phyloP scores from a whole-genome alignment of 768 basidiomycete species.

The Termitomyces sp. region DNA sequence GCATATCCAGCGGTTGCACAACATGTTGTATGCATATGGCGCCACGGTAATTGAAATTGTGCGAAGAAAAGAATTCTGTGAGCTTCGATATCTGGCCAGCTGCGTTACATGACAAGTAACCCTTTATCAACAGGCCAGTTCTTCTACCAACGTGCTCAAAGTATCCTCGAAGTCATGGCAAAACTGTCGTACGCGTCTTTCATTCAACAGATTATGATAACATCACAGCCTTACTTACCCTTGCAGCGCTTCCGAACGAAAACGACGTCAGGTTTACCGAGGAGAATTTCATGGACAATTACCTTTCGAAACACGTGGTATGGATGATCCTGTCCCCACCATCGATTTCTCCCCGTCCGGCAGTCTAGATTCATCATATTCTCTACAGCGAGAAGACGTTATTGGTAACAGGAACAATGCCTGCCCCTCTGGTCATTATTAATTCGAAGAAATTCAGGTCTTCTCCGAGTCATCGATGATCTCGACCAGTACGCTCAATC shows the following conservation, averaged over 20 bases:
- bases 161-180: constrained; percentile 82
- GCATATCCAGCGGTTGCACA: constrained; percentile 88
- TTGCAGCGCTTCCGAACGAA: constrained; percentile 67
- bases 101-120: background rate
- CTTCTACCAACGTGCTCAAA: constrained; percentile 77
- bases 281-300: constrained; percentile 81
- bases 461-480: constrained; percentile 62
- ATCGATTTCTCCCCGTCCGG: constrained; percentile 79
- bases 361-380: constrained; percentile 57
- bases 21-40: constrained; percentile 89
- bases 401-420: constrained; percentile 49
- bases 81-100: constrained; percentile 20
- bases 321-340: constrained; percentile 76
- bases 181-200: constrained; percentile 70
- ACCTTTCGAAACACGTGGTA: constrained; percentile 79
- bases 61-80: constrained; percentile 85
- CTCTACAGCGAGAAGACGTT: constrained; percentile 69
- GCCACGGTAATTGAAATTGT: constrained; percentile 90
- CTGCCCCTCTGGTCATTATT: constrained; percentile 1
- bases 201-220: background rate
- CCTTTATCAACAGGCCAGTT: constrained; percentile 53
- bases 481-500: constrained; percentile 54
- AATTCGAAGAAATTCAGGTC: constrained; percentile 34
- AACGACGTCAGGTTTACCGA: constrained; percentile 81
- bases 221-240: constrained; percentile 6